A percentile compares a stretch with the other conserved stretches of the same genome.
These are phyloP conservation scores for Chaetomiaceae sp. DNA, from an alignment of 2,329 filamentous ascomycete species.

Conservation along the genomic window DNA sequence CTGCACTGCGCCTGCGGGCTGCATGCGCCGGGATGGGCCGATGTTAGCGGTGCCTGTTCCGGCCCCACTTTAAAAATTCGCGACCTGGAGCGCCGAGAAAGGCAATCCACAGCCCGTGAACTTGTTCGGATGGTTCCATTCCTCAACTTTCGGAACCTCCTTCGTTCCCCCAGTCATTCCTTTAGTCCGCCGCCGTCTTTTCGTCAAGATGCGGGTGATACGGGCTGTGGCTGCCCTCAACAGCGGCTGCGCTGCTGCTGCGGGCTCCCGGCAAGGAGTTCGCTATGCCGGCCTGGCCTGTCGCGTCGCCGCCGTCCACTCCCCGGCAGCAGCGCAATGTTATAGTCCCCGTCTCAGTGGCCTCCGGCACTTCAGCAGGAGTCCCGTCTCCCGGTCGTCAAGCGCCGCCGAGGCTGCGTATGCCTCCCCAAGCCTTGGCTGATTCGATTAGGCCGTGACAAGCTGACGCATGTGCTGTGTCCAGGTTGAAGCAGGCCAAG, in stretches of 20 bases:
- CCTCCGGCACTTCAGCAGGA: slow-evolving; percentile 39
- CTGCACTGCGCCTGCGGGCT: background rate
- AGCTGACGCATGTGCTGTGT: slow-evolving; percentile 2
- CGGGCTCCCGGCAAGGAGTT: slow-evolving; percentile 32
- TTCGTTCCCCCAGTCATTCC: slow-evolving; percentile 22
- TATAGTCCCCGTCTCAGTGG: slow-evolving; percentile 32
- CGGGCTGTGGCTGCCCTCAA: slow-evolving; percentile 37
- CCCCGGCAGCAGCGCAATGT: slow-evolving; percentile 31
- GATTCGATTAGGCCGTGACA: background rate
- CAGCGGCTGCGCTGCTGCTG: slow-evolving; percentile 35
- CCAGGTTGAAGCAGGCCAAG: slow-evolving; percentile 49
- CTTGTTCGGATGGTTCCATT: slow-evolving; percentile 12
- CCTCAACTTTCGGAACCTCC: slow-evolving; percentile 5
- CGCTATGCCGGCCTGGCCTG: slow-evolving; percentile 34
- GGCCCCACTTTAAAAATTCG: slow-evolving; percentile 25
- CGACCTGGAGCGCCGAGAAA: slow-evolving; percentile 8
- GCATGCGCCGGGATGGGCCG: background rate
- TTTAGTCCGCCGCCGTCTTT: slow-evolving; percentile 22
- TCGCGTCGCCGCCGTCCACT: slow-evolving; percentile 24
- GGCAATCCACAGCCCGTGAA: slow-evolving; percentile 1
- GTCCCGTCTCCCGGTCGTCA: slow-evolving; percentile 32
- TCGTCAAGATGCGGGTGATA: slow-evolving; percentile 38
- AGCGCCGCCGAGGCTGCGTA: slow-evolving; percentile 39
- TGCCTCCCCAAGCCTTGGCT: slow-evolving; percentile 10
- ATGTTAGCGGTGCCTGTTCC: background rate